Evolutionary conservation across 2,329 filamentous ascomycete species (phyloP).

Genomic region (Trichophaea hybrida): DNA sequence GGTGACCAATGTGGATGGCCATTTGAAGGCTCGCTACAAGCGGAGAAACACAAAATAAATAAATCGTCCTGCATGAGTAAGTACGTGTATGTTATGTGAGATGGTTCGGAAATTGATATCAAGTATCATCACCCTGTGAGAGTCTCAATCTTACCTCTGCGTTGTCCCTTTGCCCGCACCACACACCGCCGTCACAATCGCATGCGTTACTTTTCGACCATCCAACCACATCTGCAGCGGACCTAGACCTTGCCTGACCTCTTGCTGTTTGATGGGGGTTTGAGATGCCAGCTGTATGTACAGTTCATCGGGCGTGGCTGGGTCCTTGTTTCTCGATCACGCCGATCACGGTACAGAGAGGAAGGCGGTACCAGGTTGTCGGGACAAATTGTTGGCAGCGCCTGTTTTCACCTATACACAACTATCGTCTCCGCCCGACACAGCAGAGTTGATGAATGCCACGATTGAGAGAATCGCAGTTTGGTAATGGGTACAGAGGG

Average conservation of each 20-base stretch:
- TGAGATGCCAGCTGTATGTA: background rate
- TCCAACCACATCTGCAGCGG: background rate
- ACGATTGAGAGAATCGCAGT: too few species aligned
- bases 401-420: too few species aligned
- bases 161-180: slow-evolving; percentile 2
- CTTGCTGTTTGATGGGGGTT: background rate
- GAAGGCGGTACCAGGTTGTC: background rate
- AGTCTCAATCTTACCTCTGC: slow-evolving; percentile 3
- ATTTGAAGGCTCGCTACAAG: background rate
- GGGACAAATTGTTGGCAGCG: background rate
- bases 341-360: background rate
- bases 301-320: slow-evolving; percentile 1
- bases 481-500: too few species aligned
- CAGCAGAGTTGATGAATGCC: too few species aligned
- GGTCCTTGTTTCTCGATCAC: background rate
- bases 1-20: background rate
- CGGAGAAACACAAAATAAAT: slow-evolving; percentile 4
- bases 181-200: background rate
- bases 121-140: background rate
- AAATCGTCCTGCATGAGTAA: background rate
- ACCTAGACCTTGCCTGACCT: background rate
- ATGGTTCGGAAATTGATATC: background rate
- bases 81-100: background rate
- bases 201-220: background rate
- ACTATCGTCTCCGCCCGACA: too few species aligned